These are phyloP conservation scores for Lentinula novae-zelandiae DNA, from an alignment of 1,284 basidiomycete genomes.

Conservation along the genomic window DNA sequence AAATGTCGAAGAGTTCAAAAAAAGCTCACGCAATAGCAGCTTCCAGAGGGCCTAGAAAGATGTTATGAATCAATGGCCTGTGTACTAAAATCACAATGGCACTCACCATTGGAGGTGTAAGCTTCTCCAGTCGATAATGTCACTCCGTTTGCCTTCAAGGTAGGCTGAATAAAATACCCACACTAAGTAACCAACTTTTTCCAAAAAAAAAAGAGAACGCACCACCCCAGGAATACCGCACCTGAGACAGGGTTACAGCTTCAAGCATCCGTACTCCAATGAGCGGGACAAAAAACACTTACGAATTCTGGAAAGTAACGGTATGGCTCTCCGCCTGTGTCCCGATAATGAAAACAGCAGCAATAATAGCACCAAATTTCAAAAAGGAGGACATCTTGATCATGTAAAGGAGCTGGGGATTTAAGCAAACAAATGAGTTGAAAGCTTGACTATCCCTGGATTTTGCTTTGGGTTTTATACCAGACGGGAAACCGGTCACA, in stretches of 20 bases:
- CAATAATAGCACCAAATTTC: neutral
- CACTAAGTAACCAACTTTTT: neutral
- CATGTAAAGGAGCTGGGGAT: neutral
- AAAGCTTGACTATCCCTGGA: neutral
- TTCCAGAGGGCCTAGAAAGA: neutral
- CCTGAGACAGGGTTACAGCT: neutral
- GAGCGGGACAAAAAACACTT: neutral
- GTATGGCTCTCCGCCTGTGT: neutral
- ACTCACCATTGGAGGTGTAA: slow-evolving; percentile 3
- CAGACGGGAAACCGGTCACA: neutral
- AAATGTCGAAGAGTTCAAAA: neutral
- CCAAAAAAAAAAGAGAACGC: neutral
- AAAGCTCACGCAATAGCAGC: slow-evolving; percentile 9
- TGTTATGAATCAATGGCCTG: neutral
- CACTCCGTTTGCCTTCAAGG: slow-evolving; percentile 6
- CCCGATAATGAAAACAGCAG: neutral
- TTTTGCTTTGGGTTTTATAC: neutral
- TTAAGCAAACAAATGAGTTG: neutral
- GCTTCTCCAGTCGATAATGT: slow-evolving; percentile 11
- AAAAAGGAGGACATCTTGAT: neutral
- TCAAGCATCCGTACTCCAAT: neutral
- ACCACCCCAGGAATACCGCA: neutral
- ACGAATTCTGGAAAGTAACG: neutral
- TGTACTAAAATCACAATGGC: neutral
- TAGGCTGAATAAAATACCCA: slow-evolving; percentile 3